Conservation (phyloP, 1,139 yeast genomes). For the Yamadazyma kanchanaburiensis region DNA sequence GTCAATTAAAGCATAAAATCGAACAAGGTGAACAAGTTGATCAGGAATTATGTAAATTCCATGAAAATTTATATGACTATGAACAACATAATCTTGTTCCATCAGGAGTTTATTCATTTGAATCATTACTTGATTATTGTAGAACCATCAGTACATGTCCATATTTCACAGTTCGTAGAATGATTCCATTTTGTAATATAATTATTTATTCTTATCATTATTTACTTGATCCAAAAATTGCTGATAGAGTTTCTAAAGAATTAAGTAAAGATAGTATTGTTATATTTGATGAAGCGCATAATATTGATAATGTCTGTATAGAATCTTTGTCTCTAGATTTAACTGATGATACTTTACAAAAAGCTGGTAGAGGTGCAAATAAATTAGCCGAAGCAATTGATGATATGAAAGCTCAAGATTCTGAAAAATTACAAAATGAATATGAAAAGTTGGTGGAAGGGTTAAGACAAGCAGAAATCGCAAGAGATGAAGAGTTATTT, state of each 20-base stretch:
- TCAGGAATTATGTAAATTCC: constrained; percentile 66
- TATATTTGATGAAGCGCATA: constrained; percentile 97
- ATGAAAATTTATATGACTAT: constrained; percentile 79
- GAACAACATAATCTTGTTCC: constrained; percentile 91
- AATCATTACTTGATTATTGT: constrained; percentile 73
- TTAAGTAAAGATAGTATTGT: constrained; percentile 89
- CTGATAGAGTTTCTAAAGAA: constrained; percentile 91
- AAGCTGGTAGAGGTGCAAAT: constrained; percentile 67
- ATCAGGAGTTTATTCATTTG: constrained; percentile 92
- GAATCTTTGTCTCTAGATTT: constrained; percentile 87
- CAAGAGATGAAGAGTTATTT: constrained; percentile 73
- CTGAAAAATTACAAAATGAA: constrained; percentile 81
- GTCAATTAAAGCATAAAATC: constrained; percentile 70
- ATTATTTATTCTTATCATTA: constrained; percentile 96
- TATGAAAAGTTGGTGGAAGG: constrained; percentile 91
- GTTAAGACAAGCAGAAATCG: constrained; percentile 70
- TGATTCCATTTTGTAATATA: constrained; percentile 93
- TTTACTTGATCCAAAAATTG: constrained; percentile 92
- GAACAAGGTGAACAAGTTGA: constrained; percentile 55
- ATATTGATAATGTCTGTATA: constrained; percentile 96
- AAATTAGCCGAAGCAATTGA: constrained; percentile 73
- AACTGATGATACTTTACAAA: constrained; percentile 44
- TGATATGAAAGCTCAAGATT: constrained; percentile 77
- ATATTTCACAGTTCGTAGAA: constrained; percentile 94
- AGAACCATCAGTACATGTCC: constrained; percentile 84